Conservation (phyloP, 2,329 filamentous ascomycete genomes). For the Aspergillus viridinutans region DNA sequence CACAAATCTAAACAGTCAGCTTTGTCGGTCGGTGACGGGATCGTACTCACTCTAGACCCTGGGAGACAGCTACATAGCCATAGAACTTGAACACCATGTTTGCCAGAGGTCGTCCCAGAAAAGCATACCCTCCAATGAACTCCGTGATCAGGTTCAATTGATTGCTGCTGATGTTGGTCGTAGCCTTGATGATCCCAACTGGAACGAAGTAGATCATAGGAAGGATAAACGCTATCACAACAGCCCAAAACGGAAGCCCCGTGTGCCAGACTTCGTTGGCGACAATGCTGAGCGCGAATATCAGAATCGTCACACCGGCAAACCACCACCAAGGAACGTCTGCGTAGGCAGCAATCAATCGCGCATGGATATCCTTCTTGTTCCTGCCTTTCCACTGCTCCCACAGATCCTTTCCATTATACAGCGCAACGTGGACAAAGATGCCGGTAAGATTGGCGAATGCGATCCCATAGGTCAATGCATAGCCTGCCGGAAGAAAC, state of each 20-base stretch:
- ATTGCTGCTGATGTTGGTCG: constrained; percentile 49
- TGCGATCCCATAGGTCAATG: constrained; percentile 54
- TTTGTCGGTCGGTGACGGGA: neutral
- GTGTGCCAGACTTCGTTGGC: constrained; percentile 44
- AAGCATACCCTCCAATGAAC: constrained; percentile 48
- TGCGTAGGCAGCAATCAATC: constrained; percentile 40
- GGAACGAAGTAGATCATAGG: constrained; percentile 46
- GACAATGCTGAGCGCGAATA: constrained; percentile 35
- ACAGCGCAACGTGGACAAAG: constrained; percentile 37
- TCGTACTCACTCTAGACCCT: constrained; percentile 48
- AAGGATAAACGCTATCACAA: constrained; percentile 43
- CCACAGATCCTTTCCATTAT: constrained; percentile 36
- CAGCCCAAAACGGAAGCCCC: constrained; percentile 43
- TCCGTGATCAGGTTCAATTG: constrained; percentile 46
- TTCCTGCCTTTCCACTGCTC: constrained; percentile 30
- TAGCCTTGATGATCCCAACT: constrained; percentile 45
- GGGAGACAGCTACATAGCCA: constrained; percentile 62
- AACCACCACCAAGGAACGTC: constrained; percentile 48
- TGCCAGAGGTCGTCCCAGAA: constrained; percentile 44
- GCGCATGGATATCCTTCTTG: constrained; percentile 40
- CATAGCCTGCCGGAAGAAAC: constrained; percentile 59
- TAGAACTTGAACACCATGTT: constrained; percentile 68
- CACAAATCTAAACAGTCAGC: constrained; percentile 49
- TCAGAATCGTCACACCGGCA: constrained; percentile 32
- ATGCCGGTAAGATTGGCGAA: constrained; percentile 64